Evolutionary conservation across 148 eudicot genomes (phyloP), one percentile per base, ranked within the genome.

Genomic region (Fagopyrum esculentum): DNA sequence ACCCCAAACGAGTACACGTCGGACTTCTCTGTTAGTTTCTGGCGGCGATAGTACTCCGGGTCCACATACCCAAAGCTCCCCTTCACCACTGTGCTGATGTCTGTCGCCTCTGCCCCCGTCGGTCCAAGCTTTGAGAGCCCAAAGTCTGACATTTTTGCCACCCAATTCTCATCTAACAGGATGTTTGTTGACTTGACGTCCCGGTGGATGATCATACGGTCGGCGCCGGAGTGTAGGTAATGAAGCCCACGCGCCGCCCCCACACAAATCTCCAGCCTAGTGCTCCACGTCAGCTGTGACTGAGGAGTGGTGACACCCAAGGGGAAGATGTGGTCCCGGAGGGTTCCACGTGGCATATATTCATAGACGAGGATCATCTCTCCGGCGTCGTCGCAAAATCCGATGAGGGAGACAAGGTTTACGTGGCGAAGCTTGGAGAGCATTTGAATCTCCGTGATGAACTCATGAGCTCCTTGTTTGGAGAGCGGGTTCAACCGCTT

Each of bases 361-460:
- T 94, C 98, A 44, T 94, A 94, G n/a, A 91, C 98, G 57, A 94
- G 96, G 76, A 94, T 88, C 97, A 92, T 91, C 72, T 91, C 98
- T 1, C 93, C 84, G 74, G 89, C 87, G 76, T 94, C 98, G 79
- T 90, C 96, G 57, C 98, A 94, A 64, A 85, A 92, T 44, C 97
- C 98, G n/a, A 94, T 91, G 49, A 94, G 90, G 30, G 97, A 82
- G 74, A 94, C 98, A 17, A 94, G 96, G 61, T 94, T 97, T 46
- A 83, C 89, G 78, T 94, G 98, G 63, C 90, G 82, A 50, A 94
- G 92, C 78, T 89, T 88, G 9, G 97, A 90, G 68, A 94, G 74
- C 77, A 92, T 76, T 0, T 96, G 83, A 43, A 94, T 92, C 79
- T 94, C 98, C 1, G 93, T 80, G 15, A 86, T 95, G 82, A 94